Base-by-base conservation (phyloP, 1,284 basidiomycete species). In the Moniliophthora roreri region DNA sequence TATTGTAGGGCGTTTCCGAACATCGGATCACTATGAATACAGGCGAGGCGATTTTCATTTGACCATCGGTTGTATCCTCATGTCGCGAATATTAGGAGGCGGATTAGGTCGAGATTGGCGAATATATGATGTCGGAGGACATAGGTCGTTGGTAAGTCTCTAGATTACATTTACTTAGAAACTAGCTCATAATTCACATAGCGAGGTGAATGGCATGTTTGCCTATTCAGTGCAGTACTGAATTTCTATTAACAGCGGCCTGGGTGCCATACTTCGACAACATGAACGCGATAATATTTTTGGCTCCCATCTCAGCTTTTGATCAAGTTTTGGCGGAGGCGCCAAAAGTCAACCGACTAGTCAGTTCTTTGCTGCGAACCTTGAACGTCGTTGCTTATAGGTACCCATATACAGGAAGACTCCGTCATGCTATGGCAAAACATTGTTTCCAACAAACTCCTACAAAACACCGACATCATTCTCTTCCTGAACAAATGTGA, bases 231-330 rank as follows among this genome's bases (percentile, higher is more conserved):
- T 3, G 15, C 16, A 26, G n/a, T 15, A 9, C 11, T 21, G 16
- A 18, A 26, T 42, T 26, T 32, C 42, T 15, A 7, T 20, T 26
- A 32, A 24, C 68, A 87, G 78, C 79, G 44, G 84, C 84, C 0
- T 89, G 86, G 86, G 77, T 80, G 21, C 85, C 87, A 1, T 89
- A 81, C 67, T 88, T 88, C 61, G 83, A 86, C 63, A 79, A 85
- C 55, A 72, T 78, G 71, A 78, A 87, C 57, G 80, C 82, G 2
- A 82, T 90, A 66, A 85, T 90, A 54, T 84, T 85, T 62, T 67
- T 87, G n/a, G 82, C 81, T 18, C 83, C 87, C 15, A 80, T 89
- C 60, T 87, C 82, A 51, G 85, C 82, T 57, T 89, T 89, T 63
- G 86, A 90, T 67, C 85, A 89, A 64, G 77, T 78, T n/a, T 73